Base-by-base conservation (phyloP, 805 yeast species). In the Isabelozyma gotoi region DNA sequence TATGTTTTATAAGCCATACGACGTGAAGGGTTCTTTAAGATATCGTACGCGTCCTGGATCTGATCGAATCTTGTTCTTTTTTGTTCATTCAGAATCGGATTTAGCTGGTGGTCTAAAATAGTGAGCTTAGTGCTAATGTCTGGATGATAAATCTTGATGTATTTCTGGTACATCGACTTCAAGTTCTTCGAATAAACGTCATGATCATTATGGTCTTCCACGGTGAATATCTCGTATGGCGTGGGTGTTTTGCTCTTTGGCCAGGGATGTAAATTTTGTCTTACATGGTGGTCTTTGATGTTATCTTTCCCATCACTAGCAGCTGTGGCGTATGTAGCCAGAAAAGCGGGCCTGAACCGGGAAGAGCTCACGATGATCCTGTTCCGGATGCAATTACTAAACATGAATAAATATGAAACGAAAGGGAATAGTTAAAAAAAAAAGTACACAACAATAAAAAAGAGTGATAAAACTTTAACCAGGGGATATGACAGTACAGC, bases 141-240 rank as follows among this genome's bases (percentile, higher is more conserved):
- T 0, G 97, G 97, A 59, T 90, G 97, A 53, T 90, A 90, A 7
- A 82, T 57, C 60, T 85, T 87, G 8, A 90, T 90, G 38, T 54
- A 66, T 39, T 62, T 62, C 39, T 57, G 51, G 50, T 71, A 70
- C 19, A 48, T 62, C 4, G 49, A 21, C 44, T 67, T 67, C 19
- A 71, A 47, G 5, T 80, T 67, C 41, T 77, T 71, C 50, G 76
- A 78, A 55, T 84, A 85, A 46, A 78, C 78, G 39, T 84, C 62
- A 21, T 59, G 48, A 8, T 53, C 60, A 39, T 60, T 60, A 43
- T 74, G 74, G 35, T 75, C 61, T 18, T 58, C 58, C 16, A 63
- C 36, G 20, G 44, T 40, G 44, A 89, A 77, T 3, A 89, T 73
- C 27, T 87, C 88, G 53, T 84, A 84, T 0, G 96, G 96, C 0